phyloP scores from a whole-genome alignment of 208 protist genomes.

The Wallacemonas sp. region DNA sequence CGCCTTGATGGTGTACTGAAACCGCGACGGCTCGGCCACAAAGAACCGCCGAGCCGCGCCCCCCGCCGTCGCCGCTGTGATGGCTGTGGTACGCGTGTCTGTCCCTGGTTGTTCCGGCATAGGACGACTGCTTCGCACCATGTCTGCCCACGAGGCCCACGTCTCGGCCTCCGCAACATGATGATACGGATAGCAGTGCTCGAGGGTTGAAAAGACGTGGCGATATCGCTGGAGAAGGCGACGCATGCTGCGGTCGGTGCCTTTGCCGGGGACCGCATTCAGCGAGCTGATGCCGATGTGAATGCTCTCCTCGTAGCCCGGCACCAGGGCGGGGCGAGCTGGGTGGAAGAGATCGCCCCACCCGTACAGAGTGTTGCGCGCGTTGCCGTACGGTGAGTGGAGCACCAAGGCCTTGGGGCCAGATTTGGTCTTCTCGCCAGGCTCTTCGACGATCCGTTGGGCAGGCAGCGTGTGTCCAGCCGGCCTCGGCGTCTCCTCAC shows the following conservation, averaged over 20 bases:
- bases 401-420: conserved; percentile 36
- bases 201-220: conserved; percentile 70
- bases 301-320: conserved; percentile 37
- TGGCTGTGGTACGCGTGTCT: background rate
- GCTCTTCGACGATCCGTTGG: conserved; percentile 42
- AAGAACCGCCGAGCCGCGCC: background rate
- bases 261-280: conserved; percentile 51
- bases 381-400: conserved; percentile 66
- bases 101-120: background rate
- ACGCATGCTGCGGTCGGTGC: conserved; percentile 55
- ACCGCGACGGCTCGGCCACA: conserved; percentile 18
- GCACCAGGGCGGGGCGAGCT: conserved; percentile 29
- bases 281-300: conserved; percentile 82
- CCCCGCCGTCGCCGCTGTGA: background rate
- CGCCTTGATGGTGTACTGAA: conserved; percentile 76
- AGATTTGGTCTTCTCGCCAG: conserved; percentile 27
- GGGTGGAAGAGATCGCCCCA: conserved; percentile 65
- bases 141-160: conserved; percentile 60
- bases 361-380: conserved; percentile 40
- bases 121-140: conserved; percentile 32
- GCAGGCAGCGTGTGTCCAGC: background rate
- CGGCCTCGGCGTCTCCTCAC: background rate
- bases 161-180: conserved; percentile 39
- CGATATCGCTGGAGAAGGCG: conserved; percentile 55
- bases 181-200: conserved; percentile 85